Percentiles rank a stretch among this genome's conserved stretches.
These are phyloP conservation scores for Trichoderma pleuroti DNA, from an alignment of 2,329 filamentous ascomycete genomes.

Conservation along the genomic window DNA sequence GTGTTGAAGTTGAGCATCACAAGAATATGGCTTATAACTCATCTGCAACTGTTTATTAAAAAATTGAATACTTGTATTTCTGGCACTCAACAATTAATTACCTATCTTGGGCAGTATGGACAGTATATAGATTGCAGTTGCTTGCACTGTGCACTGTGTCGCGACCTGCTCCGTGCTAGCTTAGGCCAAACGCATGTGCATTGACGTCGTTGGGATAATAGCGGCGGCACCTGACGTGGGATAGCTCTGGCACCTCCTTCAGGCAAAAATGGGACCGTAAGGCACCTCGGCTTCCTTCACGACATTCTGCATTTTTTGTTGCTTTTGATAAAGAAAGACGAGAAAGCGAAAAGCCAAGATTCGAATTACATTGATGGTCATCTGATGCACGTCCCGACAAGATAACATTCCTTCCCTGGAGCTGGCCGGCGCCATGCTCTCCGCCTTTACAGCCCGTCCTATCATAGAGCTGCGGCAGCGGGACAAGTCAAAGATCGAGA, in stretches of 20 bases:
- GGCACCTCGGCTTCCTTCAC: background rate
- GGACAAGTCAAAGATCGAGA: conserved; percentile 97
- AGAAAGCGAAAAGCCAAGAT: background rate
- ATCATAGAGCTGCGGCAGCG: conserved; percentile 95
- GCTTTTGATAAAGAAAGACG: background rate
- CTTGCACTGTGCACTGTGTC: conserved; percentile 21
- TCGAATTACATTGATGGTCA: background rate
- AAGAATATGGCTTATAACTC: background rate
- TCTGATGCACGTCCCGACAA: conserved; percentile 32
- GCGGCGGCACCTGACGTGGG: conserved; percentile 17
- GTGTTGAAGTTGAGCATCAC: background rate
- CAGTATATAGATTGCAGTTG: background rate
- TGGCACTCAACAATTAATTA: background rate
- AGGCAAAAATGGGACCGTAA: conserved; percentile 1
- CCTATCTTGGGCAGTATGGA: too few species aligned
- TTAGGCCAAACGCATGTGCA: conserved; percentile 27
- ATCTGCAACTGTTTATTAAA: background rate
- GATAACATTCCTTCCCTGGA: conserved; percentile 34
- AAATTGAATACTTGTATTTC: background rate
- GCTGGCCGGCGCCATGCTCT: conserved; percentile 71
- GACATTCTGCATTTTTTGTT: background rate
- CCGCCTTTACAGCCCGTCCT: conserved; percentile 91
- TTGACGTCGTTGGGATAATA: conserved; percentile 30
- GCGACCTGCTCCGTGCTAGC: conserved; percentile 22
- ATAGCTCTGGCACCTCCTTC: conserved; percentile 6